Evolutionary conservation across 768 basidiomycete species (phyloP), one percentile per base, ranked within the genome.

Genomic region (Obba rivulosa): DNA sequence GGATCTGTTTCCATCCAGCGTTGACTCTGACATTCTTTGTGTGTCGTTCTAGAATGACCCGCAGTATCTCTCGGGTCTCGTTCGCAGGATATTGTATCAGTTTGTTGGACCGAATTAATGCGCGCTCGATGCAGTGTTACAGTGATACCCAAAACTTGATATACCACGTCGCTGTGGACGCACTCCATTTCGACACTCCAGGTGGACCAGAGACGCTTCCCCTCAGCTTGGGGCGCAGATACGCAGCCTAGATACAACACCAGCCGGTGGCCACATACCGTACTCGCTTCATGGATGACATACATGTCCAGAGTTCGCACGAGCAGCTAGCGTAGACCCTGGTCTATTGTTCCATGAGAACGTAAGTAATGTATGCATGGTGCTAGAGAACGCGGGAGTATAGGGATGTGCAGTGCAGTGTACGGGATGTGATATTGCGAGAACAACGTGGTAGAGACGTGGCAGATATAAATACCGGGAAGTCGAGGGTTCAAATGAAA

Each of bases 21-120:
- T 11, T 24, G 43, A 31, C 50, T 31, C 13, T 41, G 9, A 37
- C 51, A 10, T 24, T n/a, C 31, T 16, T 7, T 18, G 8, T 5
- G 40, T 39, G 14, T 17, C 42, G 10, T 8, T 18, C 20, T 50
- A 79, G 75, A 73, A 77, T 61, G 84, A 91, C 54, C 90, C 90
- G 0, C 80, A 91, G 39, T 83, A 90, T 61, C 72, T 94, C 16
- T 88, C 85, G 0, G 85, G 89, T 1, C 70, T 93, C 14, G 88
- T 93, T 4, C 72, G 90, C 52, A 73, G 84, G 49, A 79, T 93
- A 54, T 54, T 93, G 58, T 94, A 92, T 62, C 91, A 94, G 60
- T 89, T 93, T 52, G 81, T 94, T 60, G 92, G 92, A 2, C 87
- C 91, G 1, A 92, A 92, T 31, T 58, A 50, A 43, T 31, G 45